Base-by-base conservation (phyloP, 2,329 filamentous ascomycete genomes). In the Xylariaceae sp. region DNA sequence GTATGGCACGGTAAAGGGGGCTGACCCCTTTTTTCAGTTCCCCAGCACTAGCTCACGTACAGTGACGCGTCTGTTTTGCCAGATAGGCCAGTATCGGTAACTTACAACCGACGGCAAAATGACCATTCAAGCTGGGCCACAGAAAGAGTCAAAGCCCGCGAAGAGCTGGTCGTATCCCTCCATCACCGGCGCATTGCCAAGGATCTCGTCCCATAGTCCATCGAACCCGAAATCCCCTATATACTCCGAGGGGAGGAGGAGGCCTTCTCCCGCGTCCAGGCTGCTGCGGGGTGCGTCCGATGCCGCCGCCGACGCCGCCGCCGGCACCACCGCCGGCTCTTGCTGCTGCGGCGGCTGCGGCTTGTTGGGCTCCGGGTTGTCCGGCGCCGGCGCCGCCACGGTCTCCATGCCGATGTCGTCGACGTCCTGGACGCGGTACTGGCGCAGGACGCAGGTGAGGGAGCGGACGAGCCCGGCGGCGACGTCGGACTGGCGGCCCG, bases 91-190 rank as follows among this genome's bases (percentile, higher is more conserved):
- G n/a, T n/a, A n/a, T n/a, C n/a, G n/a, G n/a, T n/a, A n/a, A n/a
- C n/a, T n/a, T n/a, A n/a, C n/a, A n/a, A n/a, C n/a, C n/a, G n/a
- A n/a, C n/a, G n/a, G n/a, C n/a, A n/a, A n/a, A n/a, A n/a, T n/a
- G n/a, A n/a, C n/a, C n/a, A 23, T 12, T 23, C 21, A 23, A 23
- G 7, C 21, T 14, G 37, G 40, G 6, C 43, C 47, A 12, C 37
- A 48, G 14, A 43, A 51, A 1, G 38, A 32, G 23, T 51, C 49
- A n/a, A 51, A 33, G 5, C 39, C 45, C 2, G 47, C 39, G 12
- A 52, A 48, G 1, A 52, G 26, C 19, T 51, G 41, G 16, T 50
- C 46, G 35, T 46, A 48, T 14, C 39, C 42, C 22, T 44, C 45
- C 13, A 38, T 32, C 15, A 37, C 34, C 3, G 43, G 42, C 5